These are phyloP conservation scores for Torrubiellomyces zombiae DNA, from an alignment of 2,329 filamentous ascomycete genomes.

Conservation along the genomic window DNA sequence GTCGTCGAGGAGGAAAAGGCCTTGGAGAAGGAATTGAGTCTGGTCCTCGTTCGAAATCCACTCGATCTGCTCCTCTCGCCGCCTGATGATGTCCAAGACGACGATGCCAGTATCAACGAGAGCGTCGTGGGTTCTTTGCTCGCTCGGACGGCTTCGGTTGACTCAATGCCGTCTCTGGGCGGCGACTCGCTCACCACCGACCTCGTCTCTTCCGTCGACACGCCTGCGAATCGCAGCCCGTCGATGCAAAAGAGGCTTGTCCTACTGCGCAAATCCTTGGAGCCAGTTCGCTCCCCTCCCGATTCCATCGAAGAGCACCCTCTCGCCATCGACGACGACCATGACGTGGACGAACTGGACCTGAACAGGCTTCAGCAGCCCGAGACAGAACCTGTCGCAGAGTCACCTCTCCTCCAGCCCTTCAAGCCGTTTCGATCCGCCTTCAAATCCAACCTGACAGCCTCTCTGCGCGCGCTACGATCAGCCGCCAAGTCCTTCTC, in stretches of 20 bases:
- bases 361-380: constrained; percentile 10
- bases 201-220: constrained; percentile 29
- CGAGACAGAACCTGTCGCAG: constrained; percentile 14
- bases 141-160: constrained; percentile 38
- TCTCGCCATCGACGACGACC: constrained; percentile 19
- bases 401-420: constrained; percentile 18
- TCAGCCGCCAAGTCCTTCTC: constrained; percentile 49
- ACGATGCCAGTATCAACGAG: constrained; percentile 31
- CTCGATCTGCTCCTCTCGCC: constrained; percentile 43
- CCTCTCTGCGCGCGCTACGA: constrained; percentile 45
- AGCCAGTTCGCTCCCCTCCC: constrained; percentile 38
- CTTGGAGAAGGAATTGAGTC: constrained; percentile 41
- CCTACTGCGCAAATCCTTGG: constrained; percentile 29
- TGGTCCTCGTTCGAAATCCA: constrained; percentile 34
- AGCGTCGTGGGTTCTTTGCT: constrained; percentile 34
- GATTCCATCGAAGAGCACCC: constrained; percentile 36
- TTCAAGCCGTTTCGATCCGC: constrained; percentile 36
- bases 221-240: constrained; percentile 24
- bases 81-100: constrained; percentile 38
- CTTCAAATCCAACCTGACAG: constrained; percentile 54
- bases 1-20: constrained; percentile 36
- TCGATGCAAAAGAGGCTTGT: constrained; percentile 17
- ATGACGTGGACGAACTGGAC: constrained; percentile 33
- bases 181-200: constrained; percentile 37
- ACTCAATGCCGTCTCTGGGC: constrained; percentile 43